Base-by-base conservation (phyloP, 148 eudicot species). In the Polygonum maritimum region DNA sequence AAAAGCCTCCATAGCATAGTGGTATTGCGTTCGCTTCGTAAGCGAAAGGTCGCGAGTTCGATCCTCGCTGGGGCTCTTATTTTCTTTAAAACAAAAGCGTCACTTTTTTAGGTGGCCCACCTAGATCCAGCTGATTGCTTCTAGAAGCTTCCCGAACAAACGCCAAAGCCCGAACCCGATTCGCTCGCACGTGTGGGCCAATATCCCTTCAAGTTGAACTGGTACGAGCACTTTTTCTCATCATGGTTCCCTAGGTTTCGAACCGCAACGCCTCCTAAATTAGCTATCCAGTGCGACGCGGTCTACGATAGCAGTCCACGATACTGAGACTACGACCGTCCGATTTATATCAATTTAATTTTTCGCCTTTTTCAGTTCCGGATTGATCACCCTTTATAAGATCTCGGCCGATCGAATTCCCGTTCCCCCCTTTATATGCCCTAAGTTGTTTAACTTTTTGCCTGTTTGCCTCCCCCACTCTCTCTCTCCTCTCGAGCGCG, bases 11-110 rank as follows among this genome's bases (percentile, higher is more conserved):
- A 78, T 87, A 87, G 89, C 89, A 87, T 84, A 87, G 89, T 87
- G 87, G 89, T 84, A 84, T 77, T 87, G 89, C 89, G 89, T 87
- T 87, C 89, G 83, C 89, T 87, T 87, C 87, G 89, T 86, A 85
- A 85, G 88, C 80, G 88, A 85, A 79, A 85, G 88, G 88, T 81
- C 88, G 85, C 80, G 88, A 85, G 85, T 85, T 85, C 85, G 85
- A 85, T 85, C 88, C 85, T 85, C 88, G 82, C 88, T 77, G 84
- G 88, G 85, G 88, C 88, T 85, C 63, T n/a, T n/a, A n/a, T n/a
- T n/a, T n/a, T 38, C 4, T 18, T 39, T 72, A 13, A 13, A 13
- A 2, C 16, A 2, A 51, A 41, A 41, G 8, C 8, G 45, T 41
- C 0, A 0, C 49, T 2, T 12, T 48, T 48, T 48, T 44, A 44